Evolutionary conservation across 2,329 filamentous ascomycete species (phyloP).

Genomic region (Neurospora crassa): DNA sequence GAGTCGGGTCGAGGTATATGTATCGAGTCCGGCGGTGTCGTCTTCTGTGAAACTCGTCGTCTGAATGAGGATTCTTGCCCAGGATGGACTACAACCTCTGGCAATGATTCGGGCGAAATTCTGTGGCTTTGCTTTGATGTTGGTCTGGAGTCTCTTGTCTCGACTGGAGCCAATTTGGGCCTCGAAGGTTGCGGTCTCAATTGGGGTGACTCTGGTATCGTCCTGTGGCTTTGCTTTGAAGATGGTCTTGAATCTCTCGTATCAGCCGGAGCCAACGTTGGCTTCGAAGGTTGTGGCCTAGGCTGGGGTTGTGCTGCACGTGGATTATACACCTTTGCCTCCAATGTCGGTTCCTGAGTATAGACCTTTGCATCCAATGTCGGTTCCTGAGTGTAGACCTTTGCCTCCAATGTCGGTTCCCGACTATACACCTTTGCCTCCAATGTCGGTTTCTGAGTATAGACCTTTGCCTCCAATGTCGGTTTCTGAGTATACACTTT

Average conservation of each 20-base stretch:
- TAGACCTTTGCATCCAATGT: background rate
- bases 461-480: background rate
- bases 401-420: background rate
- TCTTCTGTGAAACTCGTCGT: slow-evolving; percentile 45
- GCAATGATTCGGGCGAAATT: slow-evolving; percentile 1
- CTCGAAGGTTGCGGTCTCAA: slow-evolving; percentile 10
- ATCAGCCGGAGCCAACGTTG: slow-evolving; percentile 14
- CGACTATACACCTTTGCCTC: background rate
- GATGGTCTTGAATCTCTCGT: slow-evolving; percentile 9
- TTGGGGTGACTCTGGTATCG: background rate
- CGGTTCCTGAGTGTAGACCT: background rate
- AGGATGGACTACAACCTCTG: slow-evolving; percentile 20
- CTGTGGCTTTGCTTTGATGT: background rate
- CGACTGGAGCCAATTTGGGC: slow-evolving; percentile 15
- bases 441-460: background rate
- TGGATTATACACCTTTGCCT: background rate
- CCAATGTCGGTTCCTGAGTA: background rate
- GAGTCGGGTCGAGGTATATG: slow-evolving; percentile 38
- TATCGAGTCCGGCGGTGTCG: slow-evolving; percentile 42
- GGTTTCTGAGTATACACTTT: background rate
- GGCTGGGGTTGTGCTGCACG: background rate
- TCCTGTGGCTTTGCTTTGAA: background rate
- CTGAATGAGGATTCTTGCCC: slow-evolving; percentile 37
- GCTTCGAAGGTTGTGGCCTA: slow-evolving; percentile 9
- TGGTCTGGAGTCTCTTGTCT: slow-evolving; percentile 9